Evolutionary conservation across 1,284 basidiomycete genomes (phyloP).

Genomic region (Schizophyllum commune): DNA sequence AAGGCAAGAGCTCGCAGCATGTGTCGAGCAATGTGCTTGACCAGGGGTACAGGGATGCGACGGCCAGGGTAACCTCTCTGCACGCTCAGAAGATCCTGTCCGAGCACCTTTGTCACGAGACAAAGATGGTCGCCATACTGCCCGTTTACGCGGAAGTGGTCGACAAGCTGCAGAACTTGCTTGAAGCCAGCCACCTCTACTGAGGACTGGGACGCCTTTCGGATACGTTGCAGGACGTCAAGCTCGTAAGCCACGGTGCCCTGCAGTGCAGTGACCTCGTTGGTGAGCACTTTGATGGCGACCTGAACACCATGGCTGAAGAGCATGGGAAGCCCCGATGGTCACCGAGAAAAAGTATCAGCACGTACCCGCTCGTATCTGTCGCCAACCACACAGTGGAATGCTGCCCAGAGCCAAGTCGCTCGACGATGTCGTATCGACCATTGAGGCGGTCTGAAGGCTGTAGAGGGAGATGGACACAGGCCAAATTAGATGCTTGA

Average conservation of each 20-base stretch:
- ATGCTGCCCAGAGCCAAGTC: background rate
- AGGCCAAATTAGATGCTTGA: no score
- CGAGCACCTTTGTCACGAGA: background rate
- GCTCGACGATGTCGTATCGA: background rate
- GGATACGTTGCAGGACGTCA: background rate
- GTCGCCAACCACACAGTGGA: background rate
- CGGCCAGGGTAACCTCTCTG: background rate
- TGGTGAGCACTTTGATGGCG: background rate
- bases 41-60: background rate
- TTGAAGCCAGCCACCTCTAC: background rate
- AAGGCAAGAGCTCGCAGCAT: background rate
- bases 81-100: background rate
- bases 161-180: background rate
- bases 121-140: background rate
- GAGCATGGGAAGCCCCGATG: background rate
- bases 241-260: background rate
- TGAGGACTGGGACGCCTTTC: background rate
- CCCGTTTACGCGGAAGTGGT: background rate
- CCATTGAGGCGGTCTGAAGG: conserved; percentile 1
- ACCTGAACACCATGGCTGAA: background rate
- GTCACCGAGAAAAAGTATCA: background rate
- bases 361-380: background rate
- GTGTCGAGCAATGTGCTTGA: background rate
- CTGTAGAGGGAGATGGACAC: conserved; percentile 2
- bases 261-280: background rate